These are phyloP conservation scores for Parsonsia alboflavescens DNA, from an alignment of 257 asterid species.

Conservation along the genomic window DNA sequence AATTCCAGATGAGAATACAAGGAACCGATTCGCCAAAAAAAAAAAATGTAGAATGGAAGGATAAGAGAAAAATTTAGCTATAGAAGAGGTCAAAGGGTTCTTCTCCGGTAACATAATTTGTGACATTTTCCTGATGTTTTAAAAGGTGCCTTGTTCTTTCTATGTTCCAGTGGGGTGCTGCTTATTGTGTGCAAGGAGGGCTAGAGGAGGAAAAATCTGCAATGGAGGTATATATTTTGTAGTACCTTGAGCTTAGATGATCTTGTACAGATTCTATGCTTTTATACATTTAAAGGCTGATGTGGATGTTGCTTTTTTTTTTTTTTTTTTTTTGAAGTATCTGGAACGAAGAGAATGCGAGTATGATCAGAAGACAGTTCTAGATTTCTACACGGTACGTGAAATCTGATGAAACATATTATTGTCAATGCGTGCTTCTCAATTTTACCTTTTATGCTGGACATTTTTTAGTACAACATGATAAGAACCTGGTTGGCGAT, in stretches of 20 bases:
- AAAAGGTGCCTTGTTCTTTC: neutral
- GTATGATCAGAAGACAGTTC: constrained; percentile 66
- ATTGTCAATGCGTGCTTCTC: too few relatives aligned
- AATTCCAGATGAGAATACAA: neutral
- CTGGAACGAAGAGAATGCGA: constrained; percentile 87
- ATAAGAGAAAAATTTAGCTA: neutral
- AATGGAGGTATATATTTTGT: constrained; percentile 54
- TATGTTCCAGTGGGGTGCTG: constrained; percentile 85
- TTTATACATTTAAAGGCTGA: neutral
- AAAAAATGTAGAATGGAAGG: neutral
- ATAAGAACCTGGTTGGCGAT: neutral
- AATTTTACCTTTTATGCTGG: neutral
- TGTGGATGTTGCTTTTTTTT: neutral
- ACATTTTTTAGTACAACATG: neutral
- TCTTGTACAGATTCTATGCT: neutral
- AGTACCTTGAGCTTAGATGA: neutral
- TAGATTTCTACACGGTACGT: constrained; percentile 58
- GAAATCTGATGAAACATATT: neutral
- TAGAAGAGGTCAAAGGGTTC: neutral
- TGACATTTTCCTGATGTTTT: constrained; percentile 2
- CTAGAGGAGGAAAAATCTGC: constrained; percentile 70
- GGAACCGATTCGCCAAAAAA: neutral
- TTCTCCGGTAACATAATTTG: neutral
- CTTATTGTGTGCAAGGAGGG: constrained; percentile 79
- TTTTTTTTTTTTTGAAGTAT: constrained; percentile 50